A percentile compares a stretch with the other conserved stretches of the same genome.
Conservation (phyloP, 768 basidiomycete species). For the Psilocybe sp. region DNA sequence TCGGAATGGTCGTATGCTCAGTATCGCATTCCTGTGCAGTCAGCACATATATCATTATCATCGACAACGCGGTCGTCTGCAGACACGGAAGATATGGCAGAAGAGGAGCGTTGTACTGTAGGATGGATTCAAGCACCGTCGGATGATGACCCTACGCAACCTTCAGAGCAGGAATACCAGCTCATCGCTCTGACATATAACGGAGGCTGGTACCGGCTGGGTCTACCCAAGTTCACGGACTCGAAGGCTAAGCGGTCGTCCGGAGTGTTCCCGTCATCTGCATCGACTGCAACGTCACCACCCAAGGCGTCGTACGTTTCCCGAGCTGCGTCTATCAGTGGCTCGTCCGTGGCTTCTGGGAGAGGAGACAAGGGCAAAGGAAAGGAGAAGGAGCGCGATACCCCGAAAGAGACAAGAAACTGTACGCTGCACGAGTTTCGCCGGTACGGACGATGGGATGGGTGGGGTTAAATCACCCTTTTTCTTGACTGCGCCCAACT, state of each 20-base stretch:
- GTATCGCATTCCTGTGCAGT: slow-evolving; percentile 84
- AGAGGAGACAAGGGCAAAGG: slow-evolving; percentile 40
- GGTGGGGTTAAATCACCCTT: slow-evolving; percentile 67
- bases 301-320: slow-evolving; percentile 32
- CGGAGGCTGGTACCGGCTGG: slow-evolving; percentile 90
- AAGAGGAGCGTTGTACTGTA: slow-evolving; percentile 83
- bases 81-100: slow-evolving; percentile 49
- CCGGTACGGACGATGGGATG: slow-evolving; percentile 86
- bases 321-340: slow-evolving; percentile 47
- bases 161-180: slow-evolving; percentile 53
- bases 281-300: slow-evolving; percentile 34
- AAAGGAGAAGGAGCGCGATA: slow-evolving; percentile 59
- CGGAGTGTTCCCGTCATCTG: slow-evolving; percentile 5
- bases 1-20: slow-evolving; percentile 98
- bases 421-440: slow-evolving; percentile 76
- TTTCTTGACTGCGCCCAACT: no score
- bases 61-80: slow-evolving; percentile 61
- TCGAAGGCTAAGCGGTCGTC: slow-evolving; percentile 14
- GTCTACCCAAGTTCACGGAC: slow-evolving; percentile 45
- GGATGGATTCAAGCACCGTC: slow-evolving; percentile 72
- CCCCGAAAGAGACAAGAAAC: slow-evolving; percentile 57
- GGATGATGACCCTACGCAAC: slow-evolving; percentile 28
- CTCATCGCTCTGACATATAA: slow-evolving; percentile 83
- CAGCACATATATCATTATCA: slow-evolving; percentile 76
- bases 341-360: slow-evolving; percentile 44